These are phyloP conservation scores for Petrea volubilis DNA, from an alignment of 257 asterid genomes.

Conservation along the genomic window DNA sequence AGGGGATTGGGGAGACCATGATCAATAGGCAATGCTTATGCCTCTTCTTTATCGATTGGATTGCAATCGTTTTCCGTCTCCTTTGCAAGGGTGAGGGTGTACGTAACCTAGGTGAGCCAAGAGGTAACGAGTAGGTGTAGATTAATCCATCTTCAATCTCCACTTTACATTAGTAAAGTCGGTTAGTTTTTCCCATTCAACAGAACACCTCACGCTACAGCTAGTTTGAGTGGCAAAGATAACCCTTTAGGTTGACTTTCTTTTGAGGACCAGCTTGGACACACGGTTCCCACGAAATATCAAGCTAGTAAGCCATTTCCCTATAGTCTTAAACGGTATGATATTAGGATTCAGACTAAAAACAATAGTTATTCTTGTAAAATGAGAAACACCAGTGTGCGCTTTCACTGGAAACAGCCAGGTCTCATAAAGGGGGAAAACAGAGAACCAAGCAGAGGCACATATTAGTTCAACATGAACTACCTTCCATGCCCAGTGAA, in stretches of 20 bases:
- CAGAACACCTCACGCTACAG: neutral
- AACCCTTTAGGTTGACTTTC: constrained; percentile 17
- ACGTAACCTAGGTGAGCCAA: neutral
- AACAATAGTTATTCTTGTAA: neutral
- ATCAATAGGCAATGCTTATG: neutral
- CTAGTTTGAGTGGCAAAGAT: constrained; percentile 24
- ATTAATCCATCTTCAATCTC: neutral
- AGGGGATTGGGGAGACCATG: neutral
- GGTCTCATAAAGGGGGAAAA: neutral
- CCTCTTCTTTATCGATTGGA: neutral
- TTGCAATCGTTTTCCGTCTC: neutral
- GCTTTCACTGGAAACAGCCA: neutral
- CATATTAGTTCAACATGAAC: neutral
- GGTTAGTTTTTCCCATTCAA: neutral
- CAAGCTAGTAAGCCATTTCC: neutral
- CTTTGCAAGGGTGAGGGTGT: neutral
- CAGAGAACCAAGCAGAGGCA: neutral
- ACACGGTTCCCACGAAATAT: constrained; percentile 8
- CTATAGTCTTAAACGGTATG: neutral
- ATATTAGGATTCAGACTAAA: neutral
- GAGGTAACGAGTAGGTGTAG: constrained; percentile 15
- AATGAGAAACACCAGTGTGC: neutral
- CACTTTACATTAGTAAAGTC: neutral
- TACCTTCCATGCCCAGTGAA: neutral
- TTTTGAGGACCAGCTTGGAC: constrained; percentile 17